A percentile compares a stretch with the other conserved stretches of the same genome.
These are phyloP conservation scores for Entamoeba dispar DNA, from an alignment of 208 protist species.

Conservation along the genomic window DNA sequence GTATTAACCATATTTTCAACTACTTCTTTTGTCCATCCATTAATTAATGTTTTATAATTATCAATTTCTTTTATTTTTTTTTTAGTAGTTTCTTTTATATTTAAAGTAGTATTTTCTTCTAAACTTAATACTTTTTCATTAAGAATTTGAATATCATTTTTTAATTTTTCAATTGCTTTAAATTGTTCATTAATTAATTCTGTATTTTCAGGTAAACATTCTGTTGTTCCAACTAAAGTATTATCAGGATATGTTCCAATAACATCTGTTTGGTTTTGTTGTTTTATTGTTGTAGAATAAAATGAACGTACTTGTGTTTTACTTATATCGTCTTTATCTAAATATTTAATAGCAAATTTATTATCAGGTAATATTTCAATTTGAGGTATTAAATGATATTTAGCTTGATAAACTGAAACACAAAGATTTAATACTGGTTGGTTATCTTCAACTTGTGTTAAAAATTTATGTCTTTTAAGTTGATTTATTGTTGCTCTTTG, in stretches of 20 bases:
- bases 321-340: neutral
- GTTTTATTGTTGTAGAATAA: neutral
- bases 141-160: neutral
- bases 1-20: neutral
- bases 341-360: neutral
- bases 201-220: neutral
- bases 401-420: neutral
- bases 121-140: neutral
- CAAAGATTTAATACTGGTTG: neutral
- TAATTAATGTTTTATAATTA: neutral
- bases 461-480: neutral
- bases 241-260: neutral
- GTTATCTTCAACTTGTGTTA: neutral
- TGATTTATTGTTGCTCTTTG: neutral
- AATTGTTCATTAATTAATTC: neutral
- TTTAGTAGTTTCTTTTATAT: neutral
- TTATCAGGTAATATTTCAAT: neutral
- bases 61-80: neutral
- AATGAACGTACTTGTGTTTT: neutral
- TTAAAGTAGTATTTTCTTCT: neutral
- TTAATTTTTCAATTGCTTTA: neutral
- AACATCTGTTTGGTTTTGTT: neutral
- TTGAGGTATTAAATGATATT: neutral
- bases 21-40: neutral
- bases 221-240: no score